Conservation (phyloP, 2,329 filamentous ascomycete species). For the Penicillium sp. region DNA sequence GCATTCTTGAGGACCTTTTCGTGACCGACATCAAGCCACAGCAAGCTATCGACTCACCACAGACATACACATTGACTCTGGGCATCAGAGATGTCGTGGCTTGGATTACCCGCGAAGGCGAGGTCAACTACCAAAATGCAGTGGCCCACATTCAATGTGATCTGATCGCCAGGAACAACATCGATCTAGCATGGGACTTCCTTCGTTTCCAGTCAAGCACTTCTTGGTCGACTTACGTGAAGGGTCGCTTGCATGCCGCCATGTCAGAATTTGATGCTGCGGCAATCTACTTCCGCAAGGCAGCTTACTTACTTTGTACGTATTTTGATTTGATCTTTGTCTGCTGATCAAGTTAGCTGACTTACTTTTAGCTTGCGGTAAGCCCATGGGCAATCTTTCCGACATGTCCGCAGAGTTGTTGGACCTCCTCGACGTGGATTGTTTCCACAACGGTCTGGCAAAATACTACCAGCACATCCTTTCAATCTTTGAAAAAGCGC, state of each 20-base stretch:
- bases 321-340: constrained; percentile 22
- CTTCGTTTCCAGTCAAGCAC: constrained; percentile 63
- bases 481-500: constrained; percentile 75
- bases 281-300: constrained; percentile 75
- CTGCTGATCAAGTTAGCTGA: constrained; percentile 18
- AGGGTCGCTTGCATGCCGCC: constrained; percentile 75
- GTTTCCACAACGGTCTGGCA: constrained; percentile 71
- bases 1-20: constrained; percentile 49
- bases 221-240: constrained; percentile 72
- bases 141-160: constrained; percentile 69
- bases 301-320: constrained; percentile 80
- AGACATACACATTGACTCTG: constrained; percentile 46
- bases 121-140: constrained; percentile 58
- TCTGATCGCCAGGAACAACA: constrained; percentile 67
- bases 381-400: constrained; percentile 47
- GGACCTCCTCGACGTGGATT: constrained; percentile 70
- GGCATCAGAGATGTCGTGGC: constrained; percentile 48
- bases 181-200: constrained; percentile 67
- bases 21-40: constrained; percentile 47
- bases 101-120: constrained; percentile 55
- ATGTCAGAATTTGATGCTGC: constrained; percentile 74
- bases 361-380: constrained; percentile 42
- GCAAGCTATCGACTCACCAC: constrained; percentile 40
- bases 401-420: constrained; percentile 64
- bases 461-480: constrained; percentile 87